Base-by-base conservation (phyloP, 2,329 filamentous ascomycete species). In the Leptosphaerulina australis region DNA sequence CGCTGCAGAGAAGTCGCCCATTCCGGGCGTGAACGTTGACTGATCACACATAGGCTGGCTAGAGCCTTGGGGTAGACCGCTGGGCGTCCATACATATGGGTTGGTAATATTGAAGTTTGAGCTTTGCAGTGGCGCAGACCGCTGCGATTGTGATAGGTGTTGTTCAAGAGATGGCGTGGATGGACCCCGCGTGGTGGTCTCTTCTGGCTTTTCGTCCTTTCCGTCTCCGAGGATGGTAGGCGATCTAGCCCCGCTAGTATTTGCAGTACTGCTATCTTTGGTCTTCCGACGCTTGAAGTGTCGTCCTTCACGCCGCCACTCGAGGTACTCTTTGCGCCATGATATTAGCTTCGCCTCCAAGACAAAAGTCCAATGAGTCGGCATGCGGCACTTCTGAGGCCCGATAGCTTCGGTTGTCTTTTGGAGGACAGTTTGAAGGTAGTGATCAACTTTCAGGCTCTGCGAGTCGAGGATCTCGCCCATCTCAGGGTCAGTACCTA, bases 401-500 rank as follows among this genome's bases (percentile, higher is more conserved):
- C 69, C 70, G 12, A 64, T 62, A 0, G 69, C 64, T 8, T 67
- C 66, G 1, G 31, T 31, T 6, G 56, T 62, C 28, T 58, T 60
- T 5, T 51, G 50, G 6, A 69, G 33, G 2, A 69, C 55, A 1
- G 46, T 55, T 20, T 67, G 53, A 0, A 72, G 55, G 36, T 72
- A 72, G 36, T 56, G 62, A 28, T 66, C 66, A 4, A 69, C 61
- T 44, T 66, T 70, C 7, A 72, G 50, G 28, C 55, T 68, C 28
- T 67, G 56, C 11, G 58, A 63, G 22, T 72, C 67, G 7, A 72
- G 59, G 2, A 72, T 53, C 34, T 66, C 66, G 44, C 68, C 61
- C 58, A 72, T 67, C 5, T 69, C 62, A 0, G 61, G 57, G 34
- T 70, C 68, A 0, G 68, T 69, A 10, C 66, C 64, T 2, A 72